Evolutionary conservation across 495 filamentous ascomycete genomes (phyloP).

Genomic region (Annulohypoxylon nitens): DNA sequence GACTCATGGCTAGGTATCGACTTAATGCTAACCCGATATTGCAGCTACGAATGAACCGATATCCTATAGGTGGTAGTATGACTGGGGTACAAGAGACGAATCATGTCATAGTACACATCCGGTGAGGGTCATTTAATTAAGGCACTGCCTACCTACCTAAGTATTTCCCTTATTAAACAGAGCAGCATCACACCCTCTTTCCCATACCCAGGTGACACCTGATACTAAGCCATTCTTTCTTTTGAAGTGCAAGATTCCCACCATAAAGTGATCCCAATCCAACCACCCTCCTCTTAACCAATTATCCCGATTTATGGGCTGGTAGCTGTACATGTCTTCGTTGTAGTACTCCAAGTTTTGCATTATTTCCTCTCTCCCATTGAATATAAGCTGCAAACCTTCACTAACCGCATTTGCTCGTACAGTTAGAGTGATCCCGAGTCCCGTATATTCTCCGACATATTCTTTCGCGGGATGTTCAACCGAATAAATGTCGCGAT

Average conservation of each 20-base stretch:
- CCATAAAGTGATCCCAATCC: slow-evolving; percentile 8
- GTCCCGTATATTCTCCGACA: not conserved
- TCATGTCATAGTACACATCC: not conserved
- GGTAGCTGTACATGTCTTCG: slow-evolving; percentile 13
- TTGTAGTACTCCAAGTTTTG: slow-evolving; percentile 12
- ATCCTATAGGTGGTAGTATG: not conserved
- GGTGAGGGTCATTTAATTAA: not conserved
- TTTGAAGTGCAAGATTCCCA: not conserved
- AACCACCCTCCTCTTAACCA: slow-evolving; percentile 3
- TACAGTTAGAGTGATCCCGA: slow-evolving; percentile 3
- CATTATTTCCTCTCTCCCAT: not conserved
- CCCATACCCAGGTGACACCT: slow-evolving; percentile 8
- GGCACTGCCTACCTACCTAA: not conserved
- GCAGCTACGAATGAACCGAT: not conserved
- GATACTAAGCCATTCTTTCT: slow-evolving; percentile 1
- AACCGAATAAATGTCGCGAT: not conserved
- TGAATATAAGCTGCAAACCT: not conserved
- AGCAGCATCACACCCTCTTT: slow-evolving; percentile 15
- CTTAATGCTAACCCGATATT: not conserved
- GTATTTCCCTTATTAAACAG: not conserved
- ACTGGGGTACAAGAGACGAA: not conserved
- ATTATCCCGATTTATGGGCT: slow-evolving; percentile 2
- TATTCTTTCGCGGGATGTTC: not conserved
- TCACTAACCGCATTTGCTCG: not conserved
- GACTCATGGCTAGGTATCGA: not conserved